Evolutionary conservation across 2,329 filamentous ascomycete species (phyloP), one percentile per base, ranked within the genome.

Genomic region (Akanthomyces lecanii): DNA sequence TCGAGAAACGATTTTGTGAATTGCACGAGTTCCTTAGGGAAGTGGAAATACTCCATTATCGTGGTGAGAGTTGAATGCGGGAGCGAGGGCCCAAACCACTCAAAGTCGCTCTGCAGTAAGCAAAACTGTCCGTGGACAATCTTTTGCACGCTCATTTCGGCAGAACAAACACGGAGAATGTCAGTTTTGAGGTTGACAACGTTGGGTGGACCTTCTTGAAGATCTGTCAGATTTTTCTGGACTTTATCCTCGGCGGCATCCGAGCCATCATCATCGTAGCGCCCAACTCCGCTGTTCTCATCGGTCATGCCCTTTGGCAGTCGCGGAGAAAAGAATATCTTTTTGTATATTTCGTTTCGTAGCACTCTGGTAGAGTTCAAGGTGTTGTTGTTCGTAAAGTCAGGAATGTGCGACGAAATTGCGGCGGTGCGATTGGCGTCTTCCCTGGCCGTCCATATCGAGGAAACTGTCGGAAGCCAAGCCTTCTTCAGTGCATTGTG

Each of bases 41-140:
- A 75, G 2, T 82, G 81, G 54, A 88, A 81, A 68, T 82, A 86
- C 45, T 78, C 75, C 66, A 88, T 71, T 1, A 85, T 77, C 0
- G 79, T 72, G 28, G 84, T 72, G 42, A 87, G 79, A 1, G 83
- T 84, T 28, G 77, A 71, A 68, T 88, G 85, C 2, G 85, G 79
- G 16, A 88, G 73, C 5, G 80, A 81, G 0, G 84, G 81, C 0
- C 82, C 82, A 63, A 87, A 85, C 76, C 81, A 84, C 51, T 80
- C 76, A 66, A 87, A 86, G 67, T 86, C 84, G 0, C 82, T 83
- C 14, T 83, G 79, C 45, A 87, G 72, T 3, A 84, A 18, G 40
- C 58, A 61, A 42, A 64, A 61, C 40, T 64, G 63, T 10, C 63
- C 63, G 14, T 62, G 47, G 6, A 57, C 42, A 4, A 61, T 21